phyloP scores from a whole-genome alignment of 1,284 basidiomycete genomes.

The Apiotrichum mycotoxinovorans region DNA sequence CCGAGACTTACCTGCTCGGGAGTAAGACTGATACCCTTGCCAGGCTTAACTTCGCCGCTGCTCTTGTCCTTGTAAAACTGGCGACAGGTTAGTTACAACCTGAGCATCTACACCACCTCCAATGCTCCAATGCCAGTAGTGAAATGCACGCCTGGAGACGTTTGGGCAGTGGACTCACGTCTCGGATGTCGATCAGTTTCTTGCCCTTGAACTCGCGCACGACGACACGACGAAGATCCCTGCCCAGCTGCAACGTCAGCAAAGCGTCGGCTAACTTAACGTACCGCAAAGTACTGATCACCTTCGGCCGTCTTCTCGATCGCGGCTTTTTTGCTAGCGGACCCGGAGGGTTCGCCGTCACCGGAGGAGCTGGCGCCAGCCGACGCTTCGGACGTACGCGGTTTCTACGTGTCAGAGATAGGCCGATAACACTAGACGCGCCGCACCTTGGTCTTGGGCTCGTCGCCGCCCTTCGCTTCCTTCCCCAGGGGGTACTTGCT shows the following conservation, averaged over 20 bases:
- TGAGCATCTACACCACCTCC: no score
- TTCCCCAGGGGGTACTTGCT: background rate
- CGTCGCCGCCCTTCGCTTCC: constrained; percentile 1
- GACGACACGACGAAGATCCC: constrained; percentile 64
- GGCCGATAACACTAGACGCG: background rate
- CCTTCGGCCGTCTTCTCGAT: constrained; percentile 8
- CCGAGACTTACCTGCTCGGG: constrained; percentile 61
- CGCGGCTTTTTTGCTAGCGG: background rate
- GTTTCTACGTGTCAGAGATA: constrained; percentile 2
- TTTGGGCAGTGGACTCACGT: constrained; percentile 46
- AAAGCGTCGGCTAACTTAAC: background rate
- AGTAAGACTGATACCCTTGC: constrained; percentile 70
- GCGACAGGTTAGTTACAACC: background rate
- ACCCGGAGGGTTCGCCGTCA: background rate
- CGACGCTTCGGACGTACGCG: background rate
- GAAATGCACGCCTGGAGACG: background rate
- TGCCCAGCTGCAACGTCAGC: constrained; percentile 3
- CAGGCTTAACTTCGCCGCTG: constrained; percentile 64
- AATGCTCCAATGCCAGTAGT: no score
- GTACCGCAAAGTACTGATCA: constrained; percentile 11
- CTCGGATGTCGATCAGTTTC: constrained; percentile 69
- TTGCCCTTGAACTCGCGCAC: constrained; percentile 67
- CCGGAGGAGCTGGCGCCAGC: background rate
- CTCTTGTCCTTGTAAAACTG: constrained; percentile 60
- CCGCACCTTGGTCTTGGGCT: background rate